Evolutionary conservation across 441 rosid species (phyloP), one percentile per base, ranked within the genome.

Genomic region (Manihot esculenta): DNA sequence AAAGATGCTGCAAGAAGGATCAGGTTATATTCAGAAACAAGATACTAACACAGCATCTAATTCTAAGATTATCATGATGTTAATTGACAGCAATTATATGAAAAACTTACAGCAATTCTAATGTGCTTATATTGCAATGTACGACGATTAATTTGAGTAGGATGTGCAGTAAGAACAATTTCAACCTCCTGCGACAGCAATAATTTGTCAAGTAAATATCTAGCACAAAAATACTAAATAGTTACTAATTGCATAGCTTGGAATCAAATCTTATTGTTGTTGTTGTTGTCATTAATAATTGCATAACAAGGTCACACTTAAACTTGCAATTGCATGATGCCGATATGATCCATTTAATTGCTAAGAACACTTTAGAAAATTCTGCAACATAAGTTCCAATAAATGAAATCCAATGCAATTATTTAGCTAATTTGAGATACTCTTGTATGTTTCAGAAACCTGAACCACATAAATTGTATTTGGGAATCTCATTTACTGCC

Each of bases 141-240:
- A 64, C 97, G 88, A 9, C 97, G 91, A 61, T 87, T 88, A 72
- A 91, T 90, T 81, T 94, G 98, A 75, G 98, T 94, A 65, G 98
- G 98, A 76, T 94, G 98, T 64, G 99, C 99, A 60, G 99, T 94
- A 61, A 94, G 97, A 81, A 94, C 99, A 72, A 94, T 92, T 86
- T 94, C 99, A 76, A 94, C 90, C 81, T 84, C 95, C 99, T 94
- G 91, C 79, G 78, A 59, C 44, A 58, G 74, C 64, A 76, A 60
- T 62, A 77, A 66, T 63, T 69, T 44, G 66, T 64, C 56, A 53
- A 68, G 57, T 58, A 69, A 50, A 49, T 38, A 38, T 38, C 0
- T 5, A 7, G 7, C 62, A 71, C 44, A 71, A 17, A 66, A 38
- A 48, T 11, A 42, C 8, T 71, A 45, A 69, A 70, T 24, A 49